Base-by-base conservation (phyloP, 1,139 yeast genomes). In the Protomyces inundatus region DNA sequence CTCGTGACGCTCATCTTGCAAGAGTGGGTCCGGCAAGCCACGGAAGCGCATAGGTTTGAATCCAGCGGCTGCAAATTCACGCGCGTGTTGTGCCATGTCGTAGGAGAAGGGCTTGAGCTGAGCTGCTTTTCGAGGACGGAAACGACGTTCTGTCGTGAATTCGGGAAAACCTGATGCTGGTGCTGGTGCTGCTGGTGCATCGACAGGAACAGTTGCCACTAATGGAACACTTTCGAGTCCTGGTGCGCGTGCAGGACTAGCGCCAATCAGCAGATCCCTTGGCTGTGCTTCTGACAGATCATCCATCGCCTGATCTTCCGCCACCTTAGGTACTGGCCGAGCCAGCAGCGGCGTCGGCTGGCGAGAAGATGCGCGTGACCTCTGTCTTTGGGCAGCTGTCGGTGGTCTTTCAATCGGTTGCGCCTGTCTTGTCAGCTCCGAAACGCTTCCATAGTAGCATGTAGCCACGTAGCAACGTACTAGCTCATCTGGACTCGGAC, bases 401-500 rank as follows among this genome's bases (percentile, higher is more conserved):
- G 23, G 36, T 4, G 9, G 37, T 14, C 30, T 14, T 50, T 34
- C 54, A 10, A 32, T 30, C 23, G 36, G 36, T 9, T n/a, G 54
- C 16, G 54, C 37, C 37, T 34, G 23, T n/a, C n/a, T 9, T 10
- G 35, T 30, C 37, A 33, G 16, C 9, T 35, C 39, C 7, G 52
- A 12, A 14, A 14, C 37, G 14, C 4, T 46, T 10, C 3, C 3
- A 33, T 23, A 7, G 30, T 12, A 34, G 54, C 54, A 12, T n/a
- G n/a, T n/a, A n/a, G n/a, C n/a, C 54, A 37, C 42, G 2, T 10
- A n/a, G n/a, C 16, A 14, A 3, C 37, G n/a, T 34, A 32, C 62
- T 33, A 58, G 62, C 34, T 58, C 62, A 23, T 58, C 62, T 3
- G 62, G 62, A 42, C 62, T 58, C 9, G 45, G 56, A 58, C 62